Evolutionary conservation across 2,329 filamentous ascomycete genomes (phyloP).

Genomic region (Fragosphaeria purpurea): DNA sequence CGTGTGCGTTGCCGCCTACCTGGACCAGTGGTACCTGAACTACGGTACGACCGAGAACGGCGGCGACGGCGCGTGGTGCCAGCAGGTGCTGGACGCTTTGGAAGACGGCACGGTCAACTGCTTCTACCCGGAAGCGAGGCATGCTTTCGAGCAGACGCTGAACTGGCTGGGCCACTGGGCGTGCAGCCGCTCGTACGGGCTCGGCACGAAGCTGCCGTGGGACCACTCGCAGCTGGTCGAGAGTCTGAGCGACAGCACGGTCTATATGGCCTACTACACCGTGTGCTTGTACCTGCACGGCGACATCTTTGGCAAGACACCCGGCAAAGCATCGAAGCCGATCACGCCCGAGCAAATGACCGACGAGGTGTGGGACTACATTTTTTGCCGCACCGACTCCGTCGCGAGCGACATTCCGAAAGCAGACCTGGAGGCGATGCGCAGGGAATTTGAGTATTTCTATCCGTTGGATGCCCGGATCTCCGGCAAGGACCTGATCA

Average conservation of each 20-base stretch:
- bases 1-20: conserved; percentile 72
- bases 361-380: conserved; percentile 92
- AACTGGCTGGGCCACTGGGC: conserved; percentile 96
- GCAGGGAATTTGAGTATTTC: conserved; percentile 92
- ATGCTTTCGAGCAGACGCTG: conserved; percentile 75
- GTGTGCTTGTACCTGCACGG: conserved; percentile 59
- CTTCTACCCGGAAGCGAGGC: conserved; percentile 66
- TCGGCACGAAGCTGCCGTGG: conserved; percentile 93
- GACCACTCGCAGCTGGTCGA: conserved; percentile 86
- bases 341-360: conserved; percentile 79
- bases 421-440: conserved; percentile 58
- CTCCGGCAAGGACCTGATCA: conserved; percentile 86
- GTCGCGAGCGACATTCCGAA: conserved; percentile 64
- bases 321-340: conserved; percentile 53
- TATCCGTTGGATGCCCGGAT: conserved; percentile 85
- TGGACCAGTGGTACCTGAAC: conserved; percentile 97
- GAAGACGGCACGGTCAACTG: conserved; percentile 61
- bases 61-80: conserved; percentile 79
- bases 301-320: conserved; percentile 67
- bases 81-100: conserved; percentile 63
- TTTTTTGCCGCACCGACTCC: conserved; percentile 70
- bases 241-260: conserved; percentile 74
- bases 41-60: conserved; percentile 38
- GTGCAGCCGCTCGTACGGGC: conserved; percentile 80
- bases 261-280: conserved; percentile 82